phyloP scores from a whole-genome alignment of 1,284 basidiomycete genomes.

The Coriolopsis trogii region DNA sequence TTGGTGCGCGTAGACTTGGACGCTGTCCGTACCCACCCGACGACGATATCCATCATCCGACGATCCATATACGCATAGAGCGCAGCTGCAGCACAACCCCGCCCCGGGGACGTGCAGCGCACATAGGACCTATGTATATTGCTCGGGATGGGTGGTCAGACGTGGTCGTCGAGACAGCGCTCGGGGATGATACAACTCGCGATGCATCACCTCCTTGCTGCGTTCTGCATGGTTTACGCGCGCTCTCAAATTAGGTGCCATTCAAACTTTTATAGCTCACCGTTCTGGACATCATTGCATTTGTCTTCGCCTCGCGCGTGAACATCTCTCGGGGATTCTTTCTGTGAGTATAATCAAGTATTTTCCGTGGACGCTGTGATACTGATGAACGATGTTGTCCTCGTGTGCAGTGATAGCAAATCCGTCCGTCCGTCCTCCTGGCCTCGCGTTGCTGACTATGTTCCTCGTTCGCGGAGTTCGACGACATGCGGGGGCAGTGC shows the following conservation, averaged over 20 bases:
- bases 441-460: no score
- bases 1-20: no score
- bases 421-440: no score
- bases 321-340: slow-evolving; percentile 62
- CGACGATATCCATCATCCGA: no score
- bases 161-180: slow-evolving; percentile 24
- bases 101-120: background rate
- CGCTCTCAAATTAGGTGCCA: background rate
- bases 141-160: slow-evolving; percentile 9
- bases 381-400: no score
- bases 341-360: slow-evolving; percentile 54
- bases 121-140: slow-evolving; percentile 1
- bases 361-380: no score
- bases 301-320: slow-evolving; percentile 54
- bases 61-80: no score
- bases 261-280: slow-evolving; percentile 34
- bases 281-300: slow-evolving; percentile 50
- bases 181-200: slow-evolving; percentile 1
- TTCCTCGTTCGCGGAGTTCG: no score
- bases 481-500: no score
- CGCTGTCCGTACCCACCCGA: no score
- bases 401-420: no score
- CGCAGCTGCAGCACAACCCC: background rate
- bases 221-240: slow-evolving; percentile 1
- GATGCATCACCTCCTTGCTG: slow-evolving; percentile 1